These are phyloP conservation scores for Bruguiera parviflora DNA, from an alignment of 345 rosid species.

Conservation along the genomic window DNA sequence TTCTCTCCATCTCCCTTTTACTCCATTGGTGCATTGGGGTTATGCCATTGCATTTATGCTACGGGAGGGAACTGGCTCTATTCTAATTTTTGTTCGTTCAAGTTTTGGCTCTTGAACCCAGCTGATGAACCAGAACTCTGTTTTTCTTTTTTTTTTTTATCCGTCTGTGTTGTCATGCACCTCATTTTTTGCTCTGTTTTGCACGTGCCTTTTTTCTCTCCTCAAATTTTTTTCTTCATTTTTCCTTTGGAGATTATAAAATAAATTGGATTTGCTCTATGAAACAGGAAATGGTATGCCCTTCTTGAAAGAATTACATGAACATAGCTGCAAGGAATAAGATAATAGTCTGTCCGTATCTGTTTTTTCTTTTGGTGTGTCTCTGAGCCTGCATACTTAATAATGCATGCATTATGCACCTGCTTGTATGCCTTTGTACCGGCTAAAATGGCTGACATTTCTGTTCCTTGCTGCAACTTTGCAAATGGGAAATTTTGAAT, in stretches of 20 bases:
- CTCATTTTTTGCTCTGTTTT: neutral
- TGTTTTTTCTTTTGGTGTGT: too few relatives aligned
- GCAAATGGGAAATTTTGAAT: neutral
- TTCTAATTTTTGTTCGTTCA: too few relatives aligned
- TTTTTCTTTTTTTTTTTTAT: neutral
- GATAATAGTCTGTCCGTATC: neutral
- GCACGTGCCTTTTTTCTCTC: neutral
- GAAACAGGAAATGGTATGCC: neutral
- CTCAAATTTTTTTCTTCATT: neutral
- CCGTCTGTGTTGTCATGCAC: neutral
- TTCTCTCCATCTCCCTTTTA: neutral
- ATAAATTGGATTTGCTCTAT: neutral
- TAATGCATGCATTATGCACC: too few relatives aligned
- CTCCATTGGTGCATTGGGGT: neutral
- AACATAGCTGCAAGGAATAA: neutral
- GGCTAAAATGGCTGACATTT: neutral
- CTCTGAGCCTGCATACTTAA: too few relatives aligned
- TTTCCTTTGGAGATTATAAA: conserved; percentile 1
- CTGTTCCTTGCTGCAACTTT: neutral
- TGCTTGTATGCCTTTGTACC: neutral
- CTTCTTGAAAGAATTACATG: neutral
- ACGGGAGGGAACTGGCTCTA: too few relatives aligned
- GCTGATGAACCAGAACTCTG: too few relatives aligned
- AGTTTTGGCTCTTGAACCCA: too few relatives aligned
- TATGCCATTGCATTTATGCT: too few relatives aligned